phyloP scores from a whole-genome alignment of 2,329 filamentous ascomycete species.

The Colletotrichum incanum region DNA sequence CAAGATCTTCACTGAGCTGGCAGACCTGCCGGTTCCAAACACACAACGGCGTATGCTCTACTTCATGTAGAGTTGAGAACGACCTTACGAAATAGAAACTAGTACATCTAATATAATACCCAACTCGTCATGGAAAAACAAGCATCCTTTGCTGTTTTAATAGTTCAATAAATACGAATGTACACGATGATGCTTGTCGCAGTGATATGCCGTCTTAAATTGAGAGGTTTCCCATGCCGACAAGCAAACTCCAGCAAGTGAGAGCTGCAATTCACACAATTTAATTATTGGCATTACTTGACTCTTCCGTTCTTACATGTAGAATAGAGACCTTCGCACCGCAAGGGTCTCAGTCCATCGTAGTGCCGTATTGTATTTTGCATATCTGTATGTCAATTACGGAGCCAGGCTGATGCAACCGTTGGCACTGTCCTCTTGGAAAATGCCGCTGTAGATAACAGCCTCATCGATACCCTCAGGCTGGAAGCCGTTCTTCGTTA shows the following conservation, averaged over 20 bases:
- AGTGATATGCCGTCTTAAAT: not conserved
- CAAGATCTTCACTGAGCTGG: too few species aligned
- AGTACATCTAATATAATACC: not conserved
- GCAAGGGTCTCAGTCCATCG: not conserved
- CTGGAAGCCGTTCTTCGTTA: slow-evolving; percentile 64
- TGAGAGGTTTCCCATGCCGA: too few species aligned
- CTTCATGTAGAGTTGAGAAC: too few species aligned
- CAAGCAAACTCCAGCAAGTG: too few species aligned
- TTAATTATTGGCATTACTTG: not conserved
- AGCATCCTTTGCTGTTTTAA: not conserved
- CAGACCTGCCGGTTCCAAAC: not conserved
- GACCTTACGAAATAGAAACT: not conserved
- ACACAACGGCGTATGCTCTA: not conserved
- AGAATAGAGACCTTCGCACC: not conserved
- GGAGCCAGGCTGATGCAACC: slow-evolving; percentile 40
- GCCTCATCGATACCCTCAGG: slow-evolving; percentile 66
- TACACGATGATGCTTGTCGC: too few species aligned
- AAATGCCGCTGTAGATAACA: slow-evolving; percentile 67
- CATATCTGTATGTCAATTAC: not conserved
- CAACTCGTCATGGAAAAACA: not conserved
- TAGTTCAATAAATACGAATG: not conserved
- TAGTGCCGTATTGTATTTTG: not conserved
- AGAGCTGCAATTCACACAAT: too few species aligned
- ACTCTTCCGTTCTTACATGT: not conserved
- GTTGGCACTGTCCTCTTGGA: slow-evolving; percentile 64